phyloP scores from a whole-genome alignment of 257 asterid species.

The Thymus quinquecostatus region DNA sequence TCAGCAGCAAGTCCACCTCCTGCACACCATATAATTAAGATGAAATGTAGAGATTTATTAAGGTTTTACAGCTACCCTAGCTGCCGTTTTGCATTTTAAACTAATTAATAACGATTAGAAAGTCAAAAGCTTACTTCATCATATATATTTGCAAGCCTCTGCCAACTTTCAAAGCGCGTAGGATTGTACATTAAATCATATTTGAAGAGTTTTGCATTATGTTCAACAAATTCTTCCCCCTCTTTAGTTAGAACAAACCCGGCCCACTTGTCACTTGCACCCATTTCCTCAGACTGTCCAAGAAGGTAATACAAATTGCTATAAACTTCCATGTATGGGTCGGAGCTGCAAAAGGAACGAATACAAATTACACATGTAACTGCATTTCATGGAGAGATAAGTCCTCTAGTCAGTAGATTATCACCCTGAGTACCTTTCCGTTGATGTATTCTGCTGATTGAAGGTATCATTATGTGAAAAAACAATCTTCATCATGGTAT shows the following conservation, averaged over 20 bases:
- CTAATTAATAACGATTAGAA: slow-evolving; percentile 32
- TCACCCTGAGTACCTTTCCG: slow-evolving; percentile 55
- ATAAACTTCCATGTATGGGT: slow-evolving; percentile 80
- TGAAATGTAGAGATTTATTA: slow-evolving; percentile 23
- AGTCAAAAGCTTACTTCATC: slow-evolving; percentile 71
- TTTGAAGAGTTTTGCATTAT: slow-evolving; percentile 86
- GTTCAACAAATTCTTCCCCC: slow-evolving; percentile 90
- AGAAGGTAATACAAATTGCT: slow-evolving; percentile 86
- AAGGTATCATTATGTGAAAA: slow-evolving; percentile 60
- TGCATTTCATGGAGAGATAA: slow-evolving; percentile 28
- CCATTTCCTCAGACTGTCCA: slow-evolving; percentile 88
- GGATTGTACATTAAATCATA: slow-evolving; percentile 93
- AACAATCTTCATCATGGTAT: slow-evolving; percentile 60
- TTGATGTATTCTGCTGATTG: slow-evolving; percentile 53
- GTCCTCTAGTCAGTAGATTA: slow-evolving; percentile 35
- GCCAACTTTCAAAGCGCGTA: slow-evolving; percentile 94
- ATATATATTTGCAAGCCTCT: slow-evolving; percentile 89
- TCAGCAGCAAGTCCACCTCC: slow-evolving; percentile 98
- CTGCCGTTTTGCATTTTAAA: slow-evolving; percentile 16
- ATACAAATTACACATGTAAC: slow-evolving; percentile 22
- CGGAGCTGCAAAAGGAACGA: slow-evolving; percentile 71
- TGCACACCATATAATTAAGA: slow-evolving; percentile 41
- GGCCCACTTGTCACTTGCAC: slow-evolving; percentile 98
- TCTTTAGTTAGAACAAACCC: slow-evolving; percentile 96
- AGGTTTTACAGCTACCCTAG: slow-evolving; percentile 9